A percentile compares a stretch with the other conserved stretches of the same genome.
phyloP scores from a whole-genome alignment of 2,329 filamentous ascomycete genomes.

The Trichoderma sp. region DNA sequence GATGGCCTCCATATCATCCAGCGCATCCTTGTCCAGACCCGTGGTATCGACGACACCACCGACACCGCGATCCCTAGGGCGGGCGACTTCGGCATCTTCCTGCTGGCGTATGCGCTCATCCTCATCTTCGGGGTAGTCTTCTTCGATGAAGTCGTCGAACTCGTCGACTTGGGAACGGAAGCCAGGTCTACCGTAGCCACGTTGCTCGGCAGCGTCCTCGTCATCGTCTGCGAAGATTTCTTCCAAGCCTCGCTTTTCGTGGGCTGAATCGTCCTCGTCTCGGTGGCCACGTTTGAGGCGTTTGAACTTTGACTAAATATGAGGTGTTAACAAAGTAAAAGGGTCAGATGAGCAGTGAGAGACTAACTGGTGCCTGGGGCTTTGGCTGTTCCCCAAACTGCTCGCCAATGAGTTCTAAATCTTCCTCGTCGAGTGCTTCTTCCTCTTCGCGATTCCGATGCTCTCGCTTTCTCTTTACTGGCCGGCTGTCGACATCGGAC shows the following conservation, averaged over 20 bases:
- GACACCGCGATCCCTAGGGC: constrained; percentile 69
- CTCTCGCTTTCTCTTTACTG: constrained; percentile 70
- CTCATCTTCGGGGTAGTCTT: constrained; percentile 87
- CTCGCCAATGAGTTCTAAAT: constrained; percentile 91
- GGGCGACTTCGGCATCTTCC: constrained; percentile 85
- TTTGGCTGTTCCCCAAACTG: constrained; percentile 63
- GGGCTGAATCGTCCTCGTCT: constrained; percentile 64
- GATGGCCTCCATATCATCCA: constrained; percentile 94
- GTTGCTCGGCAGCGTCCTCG: constrained; percentile 62
- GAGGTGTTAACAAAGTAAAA: constrained; percentile 21
- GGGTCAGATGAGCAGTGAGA: neutral
- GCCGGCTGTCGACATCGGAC: constrained; percentile 51
- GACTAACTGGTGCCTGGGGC: constrained; percentile 65
- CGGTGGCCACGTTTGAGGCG: constrained; percentile 89
- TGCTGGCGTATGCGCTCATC: constrained; percentile 70
- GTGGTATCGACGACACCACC: constrained; percentile 72
- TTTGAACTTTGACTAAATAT: constrained; percentile 81
- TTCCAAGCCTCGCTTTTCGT: constrained; percentile 70
- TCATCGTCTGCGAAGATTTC: constrained; percentile 97
- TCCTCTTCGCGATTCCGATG: constrained; percentile 75
- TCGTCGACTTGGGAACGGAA: constrained; percentile 69
- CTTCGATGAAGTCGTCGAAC: constrained; percentile 94
- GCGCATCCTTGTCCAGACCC: constrained; percentile 83
- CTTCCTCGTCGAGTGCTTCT: constrained; percentile 90
- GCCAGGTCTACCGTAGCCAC: constrained; percentile 48